Base-by-base conservation (phyloP, 2,329 filamentous ascomycete species). In the Aspergillus japonicus region DNA sequence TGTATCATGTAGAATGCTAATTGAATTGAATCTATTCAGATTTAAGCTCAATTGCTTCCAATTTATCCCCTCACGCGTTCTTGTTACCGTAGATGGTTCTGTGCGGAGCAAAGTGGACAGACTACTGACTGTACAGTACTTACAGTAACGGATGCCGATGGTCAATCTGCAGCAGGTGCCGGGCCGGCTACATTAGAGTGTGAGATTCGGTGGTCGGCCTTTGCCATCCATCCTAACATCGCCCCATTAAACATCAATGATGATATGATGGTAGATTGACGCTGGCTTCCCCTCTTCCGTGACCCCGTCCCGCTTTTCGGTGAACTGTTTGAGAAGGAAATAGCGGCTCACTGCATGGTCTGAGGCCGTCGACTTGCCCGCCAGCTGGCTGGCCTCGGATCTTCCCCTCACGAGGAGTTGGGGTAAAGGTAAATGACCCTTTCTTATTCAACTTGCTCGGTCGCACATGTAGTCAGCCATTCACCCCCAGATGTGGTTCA, bases 401-500 rank as follows among this genome's bases (percentile, higher is more conserved):
- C 59, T 69, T 69, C 70, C 69, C 70, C 70, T 72, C 70, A 71
- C 69, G 53, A 63, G 58, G 53, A 68, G 56, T 72, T 69, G 69
- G 70, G 67, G 70, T 70, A 71, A 71, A 65, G n/a, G 31, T 26
- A 14, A 39, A 26, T 49, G 26, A 6, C 10, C 26, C 24, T 11
- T 2, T 23, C 12, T 35, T 16, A 16, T 35, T 35, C 4, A 16
- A 29, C 26, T 16, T 12, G 11, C 33, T 8, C 14, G 14, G 33
- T 11, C 10, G 33, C 33, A 35, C 11, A 35, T 12, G 33, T 35
- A 14, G 1, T 14, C 5, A 35, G 39, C 16, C 39, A 42, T 19
- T n/a, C 16, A 4, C 39, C 3, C 19, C 39, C 39, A n/a, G 39
- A n/a, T n/a, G 14, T 44, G 39, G 39, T 44, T 44, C 39, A 10